Conservation (phyloP, 208 protist species). For the Trypanosomatidae sp. region DNA sequence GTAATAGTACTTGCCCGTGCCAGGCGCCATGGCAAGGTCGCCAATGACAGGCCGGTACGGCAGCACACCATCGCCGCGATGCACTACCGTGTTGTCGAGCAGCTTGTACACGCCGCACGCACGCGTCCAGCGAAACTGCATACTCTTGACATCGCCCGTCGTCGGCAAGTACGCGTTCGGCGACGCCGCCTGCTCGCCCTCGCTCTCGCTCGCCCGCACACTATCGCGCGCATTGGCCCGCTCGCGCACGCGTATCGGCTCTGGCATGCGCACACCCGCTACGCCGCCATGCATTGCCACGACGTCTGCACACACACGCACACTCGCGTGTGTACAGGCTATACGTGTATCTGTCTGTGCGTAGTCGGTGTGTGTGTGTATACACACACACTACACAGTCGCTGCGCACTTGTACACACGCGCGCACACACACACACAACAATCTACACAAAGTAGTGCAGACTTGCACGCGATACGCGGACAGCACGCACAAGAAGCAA, state of each 20-base stretch:
- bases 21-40: constrained; percentile 30
- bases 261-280: not conserved
- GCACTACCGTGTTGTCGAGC: constrained; percentile 17
- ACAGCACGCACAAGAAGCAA: constrained; percentile 6
- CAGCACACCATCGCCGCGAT: constrained; percentile 34
- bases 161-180: constrained; percentile 18
- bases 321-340: not conserved
- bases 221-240: not conserved
- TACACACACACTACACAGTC: no score
- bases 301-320: not conserved
- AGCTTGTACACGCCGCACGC: constrained; percentile 36
- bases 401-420: no score
- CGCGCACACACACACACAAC: no score
- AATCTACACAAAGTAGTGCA: no score
- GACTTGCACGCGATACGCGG: no score
- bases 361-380: no score
- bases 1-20: constrained; percentile 68
- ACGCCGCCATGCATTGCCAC: not conserved
- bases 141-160: constrained; percentile 13
- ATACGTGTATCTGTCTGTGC: not conserved
- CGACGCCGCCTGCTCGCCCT: not conserved
- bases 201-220: no score
- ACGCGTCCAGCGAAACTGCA: constrained; percentile 51
- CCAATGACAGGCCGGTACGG: constrained; percentile 56
- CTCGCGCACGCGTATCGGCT: not conserved